Evolutionary conservation across 2,329 filamentous ascomycete genomes (phyloP).

Genomic region (Ascomycota sp.): DNA sequence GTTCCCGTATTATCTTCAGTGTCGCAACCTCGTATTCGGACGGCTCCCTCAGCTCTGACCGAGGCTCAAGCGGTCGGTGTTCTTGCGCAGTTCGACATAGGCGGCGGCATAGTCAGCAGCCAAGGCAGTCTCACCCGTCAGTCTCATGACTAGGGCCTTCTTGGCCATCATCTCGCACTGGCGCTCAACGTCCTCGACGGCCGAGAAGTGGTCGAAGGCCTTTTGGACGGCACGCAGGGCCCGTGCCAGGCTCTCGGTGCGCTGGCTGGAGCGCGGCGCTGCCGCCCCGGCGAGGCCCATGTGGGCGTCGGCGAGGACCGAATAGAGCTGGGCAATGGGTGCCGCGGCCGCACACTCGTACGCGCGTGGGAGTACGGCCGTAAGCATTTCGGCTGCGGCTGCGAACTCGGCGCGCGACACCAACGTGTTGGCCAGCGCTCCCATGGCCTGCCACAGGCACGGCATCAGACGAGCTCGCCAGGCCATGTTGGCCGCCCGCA

Average conservation of each 20-base stretch:
- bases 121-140: conserved; percentile 40
- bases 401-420: conserved; percentile 50
- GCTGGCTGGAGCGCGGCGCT: conserved; percentile 19
- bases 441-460: conserved; percentile 53
- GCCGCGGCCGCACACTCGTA: conserved; percentile 47
- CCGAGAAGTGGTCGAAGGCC: conserved; percentile 43
- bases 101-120: conserved; percentile 47
- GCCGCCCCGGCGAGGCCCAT: conserved; percentile 52
- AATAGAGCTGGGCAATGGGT: conserved; percentile 47
- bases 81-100: conserved; percentile 36
- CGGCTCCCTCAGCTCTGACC: conserved; percentile 3
- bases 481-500: conserved; percentile 56
- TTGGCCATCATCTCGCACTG: conserved; percentile 68
- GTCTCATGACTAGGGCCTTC: conserved; percentile 57
- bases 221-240: conserved; percentile 41
- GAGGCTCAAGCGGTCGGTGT: conserved; percentile 11
- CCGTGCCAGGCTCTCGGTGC: conserved; percentile 34
- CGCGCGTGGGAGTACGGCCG: conserved; percentile 52
- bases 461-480: conserved; percentile 48
- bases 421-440: conserved; percentile 46
- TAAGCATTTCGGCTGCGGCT: conserved; percentile 42
- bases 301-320: conserved; percentile 51
- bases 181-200: conserved; percentile 41
- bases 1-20: not conserved
- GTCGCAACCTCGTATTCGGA: not conserved